A percentile compares a stretch with the other conserved stretches of the same genome.
These are phyloP conservation scores for Lodderomyces beijingensis DNA, from an alignment of 1,139 yeast genomes.

Conservation along the genomic window DNA sequence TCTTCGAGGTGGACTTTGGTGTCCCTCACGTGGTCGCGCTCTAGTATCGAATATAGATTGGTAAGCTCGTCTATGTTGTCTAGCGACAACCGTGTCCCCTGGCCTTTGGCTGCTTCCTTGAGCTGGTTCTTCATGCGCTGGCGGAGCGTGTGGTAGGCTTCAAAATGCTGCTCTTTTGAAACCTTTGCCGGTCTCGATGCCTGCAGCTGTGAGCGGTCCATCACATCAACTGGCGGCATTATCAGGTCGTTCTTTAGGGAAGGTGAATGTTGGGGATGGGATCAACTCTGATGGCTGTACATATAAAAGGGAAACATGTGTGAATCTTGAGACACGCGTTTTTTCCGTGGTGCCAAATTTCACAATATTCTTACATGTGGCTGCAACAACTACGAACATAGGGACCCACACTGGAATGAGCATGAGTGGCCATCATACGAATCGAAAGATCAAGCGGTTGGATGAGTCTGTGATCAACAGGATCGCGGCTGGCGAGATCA, in stretches of 20 bases:
- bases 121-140: constrained; percentile 18
- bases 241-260: no score
- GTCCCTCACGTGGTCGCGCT: constrained; percentile 25
- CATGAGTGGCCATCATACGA: not conserved
- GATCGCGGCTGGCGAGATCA: constrained; percentile 97
- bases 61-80: constrained; percentile 27
- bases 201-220: not conserved
- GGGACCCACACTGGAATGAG: no score
- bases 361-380: no score
- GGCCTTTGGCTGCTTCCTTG: constrained; percentile 32
- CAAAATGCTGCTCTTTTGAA: constrained; percentile 18
- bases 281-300: no score
- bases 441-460: constrained; percentile 34
- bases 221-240: no score
- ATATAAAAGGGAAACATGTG: no score
- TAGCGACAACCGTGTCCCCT: constrained; percentile 26
- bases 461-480: constrained; percentile 73
- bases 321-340: no score
- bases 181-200: constrained; percentile 4
- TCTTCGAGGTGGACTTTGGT: constrained; percentile 25
- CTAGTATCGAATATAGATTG: constrained; percentile 25
- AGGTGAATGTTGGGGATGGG: no score
- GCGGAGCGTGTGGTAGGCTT: constrained; percentile 24
- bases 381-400: no score
- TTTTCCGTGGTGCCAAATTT: no score